Percentiles rank a stretch among this genome's conserved stretches.
These are phyloP conservation scores for Corymbia citriodora DNA, from an alignment of 441 rosid species.

Conservation along the genomic window DNA sequence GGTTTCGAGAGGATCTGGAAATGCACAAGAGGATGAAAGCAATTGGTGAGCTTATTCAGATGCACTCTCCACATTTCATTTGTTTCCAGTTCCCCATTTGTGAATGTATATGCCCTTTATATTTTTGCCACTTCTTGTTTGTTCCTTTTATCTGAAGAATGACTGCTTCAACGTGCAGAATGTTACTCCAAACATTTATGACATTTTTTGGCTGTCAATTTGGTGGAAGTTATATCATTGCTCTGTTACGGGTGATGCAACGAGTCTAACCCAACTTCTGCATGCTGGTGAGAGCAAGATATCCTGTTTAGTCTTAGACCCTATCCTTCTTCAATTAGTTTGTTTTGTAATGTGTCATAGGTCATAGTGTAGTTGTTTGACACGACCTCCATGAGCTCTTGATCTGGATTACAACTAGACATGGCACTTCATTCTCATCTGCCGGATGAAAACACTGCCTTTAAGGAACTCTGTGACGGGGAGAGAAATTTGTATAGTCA, in stretches of 20 bases:
- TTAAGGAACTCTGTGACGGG: slow-evolving; percentile 78
- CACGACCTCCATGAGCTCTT: background rate
- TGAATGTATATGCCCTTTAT: background rate
- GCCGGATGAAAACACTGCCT: slow-evolving; percentile 2
- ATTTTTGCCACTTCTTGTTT: background rate
- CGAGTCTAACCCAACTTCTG: slow-evolving; percentile 53
- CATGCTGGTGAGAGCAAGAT: slow-evolving; percentile 50
- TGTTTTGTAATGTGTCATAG: too few species aligned
- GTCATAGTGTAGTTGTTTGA: background rate
- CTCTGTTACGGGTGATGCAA: slow-evolving; percentile 43
- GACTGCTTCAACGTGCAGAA: slow-evolving; percentile 39
- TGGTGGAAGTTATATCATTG: slow-evolving; percentile 87
- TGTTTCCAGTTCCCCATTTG: slow-evolving; percentile 63
- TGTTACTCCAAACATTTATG: slow-evolving; percentile 69
- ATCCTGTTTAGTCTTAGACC: background rate
- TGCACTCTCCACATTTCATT: slow-evolving; percentile 79
- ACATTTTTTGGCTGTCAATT: slow-evolving; percentile 44
- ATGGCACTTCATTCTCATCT: background rate
- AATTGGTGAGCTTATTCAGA: slow-evolving; percentile 59
- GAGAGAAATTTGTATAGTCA: slow-evolving; percentile 64
- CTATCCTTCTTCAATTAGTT: background rate
- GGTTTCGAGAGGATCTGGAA: slow-evolving; percentile 94
- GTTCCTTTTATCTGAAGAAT: background rate
- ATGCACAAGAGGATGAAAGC: slow-evolving; percentile 72
- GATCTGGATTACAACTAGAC: background rate